Evolutionary conservation across 768 basidiomycete genomes (phyloP), one percentile per base, ranked within the genome.

Genomic region (Naganishia vishniacii): DNA sequence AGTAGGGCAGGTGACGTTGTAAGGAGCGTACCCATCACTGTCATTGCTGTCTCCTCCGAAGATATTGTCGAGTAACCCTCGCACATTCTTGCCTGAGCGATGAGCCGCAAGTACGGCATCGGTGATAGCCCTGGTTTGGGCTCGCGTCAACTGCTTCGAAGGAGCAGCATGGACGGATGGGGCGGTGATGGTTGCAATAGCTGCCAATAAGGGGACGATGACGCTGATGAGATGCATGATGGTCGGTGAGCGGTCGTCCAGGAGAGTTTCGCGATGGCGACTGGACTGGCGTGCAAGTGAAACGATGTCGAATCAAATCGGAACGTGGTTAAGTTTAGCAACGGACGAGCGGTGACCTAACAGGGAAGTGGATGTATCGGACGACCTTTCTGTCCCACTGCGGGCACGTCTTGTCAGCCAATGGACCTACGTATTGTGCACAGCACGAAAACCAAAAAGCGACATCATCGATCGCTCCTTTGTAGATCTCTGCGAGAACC

Each of bases 1-100:
- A 4, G 59, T 70, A 3, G 74, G 74, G 61, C 74, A 75, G 16
- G 68, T 61, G 18, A 72, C 66, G 18, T 70, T 48, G 45, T 71
- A 73, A 25, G 74, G 74, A n/a, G 70, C 70, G 64, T 72, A 75
- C 0, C 56, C 61, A 31, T 48, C 29, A 8, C 49, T 61, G 34
- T 67, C 31, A 42, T 56, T 48, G 23, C 28, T 45, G 46, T 64
- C 45, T 34, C 42, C 62, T 2, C 63, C 63, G 40, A 64, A 58
- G 9, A 64, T 64, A 45, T 64, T 34, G 29, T 45, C 56, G 37
- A 64, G 29, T 31, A 63, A 28, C 1, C 29, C 15, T 53, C 48
- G 48, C 9, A 63, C 44, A 42, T 40, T 47, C 25, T 37, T 34
- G 13, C 63, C 63, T 18, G 63, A 47, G 1, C 44, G 44, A n/a